Base-by-base conservation (phyloP, 169 alveolate genomes). In the Cyclospora cayetanensis region DNA sequence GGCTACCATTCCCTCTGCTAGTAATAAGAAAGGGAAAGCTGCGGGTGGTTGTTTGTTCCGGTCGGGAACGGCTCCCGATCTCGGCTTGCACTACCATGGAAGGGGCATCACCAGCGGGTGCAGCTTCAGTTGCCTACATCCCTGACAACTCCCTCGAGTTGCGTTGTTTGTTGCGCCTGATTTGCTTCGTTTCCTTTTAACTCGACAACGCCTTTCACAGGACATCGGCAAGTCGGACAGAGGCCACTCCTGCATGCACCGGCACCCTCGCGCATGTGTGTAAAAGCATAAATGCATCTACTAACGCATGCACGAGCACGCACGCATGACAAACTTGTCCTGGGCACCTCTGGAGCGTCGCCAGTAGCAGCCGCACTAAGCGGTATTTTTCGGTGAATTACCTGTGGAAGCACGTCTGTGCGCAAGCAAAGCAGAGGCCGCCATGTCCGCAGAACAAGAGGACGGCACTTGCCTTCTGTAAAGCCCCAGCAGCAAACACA, bases 381-480 rank as follows among this genome's bases (percentile, higher is more conserved):
- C 4, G 41, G 31, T 39, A 4, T 27, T n/a, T 50, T 9, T 50
- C 60, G 60, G 66, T 3, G 0, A 31, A 52, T 85, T n/a, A 87
- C 92, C 92, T 68, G 35, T 53, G 92, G 4, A 70, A 50, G 79
- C 92, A 87, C 20, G 86, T 87, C 46, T 87, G 87, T 22, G 92
- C 92, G 79, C 92, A 87, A 27, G 37, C 1, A 65, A 70, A 87
- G 79, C 92, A 87, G 18, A 87, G 92, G 43, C 92, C 92, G 1
- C 92, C 92, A 31, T 87, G 92, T 4, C 92, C 92, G 35, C 92
- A 87, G 46, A 27, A 87, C 46, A 87, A 65, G n/a, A 87, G 87
- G 31, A 87, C 92, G 25, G 87, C 92, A 25, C 46, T 87, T n/a
- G 92, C 87, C 29, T n/a, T 12, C 92, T 87, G 92, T 11, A 15